Base-by-base conservation (phyloP, 495 filamentous ascomycete species). In the Aspergillus mulundensis region DNA sequence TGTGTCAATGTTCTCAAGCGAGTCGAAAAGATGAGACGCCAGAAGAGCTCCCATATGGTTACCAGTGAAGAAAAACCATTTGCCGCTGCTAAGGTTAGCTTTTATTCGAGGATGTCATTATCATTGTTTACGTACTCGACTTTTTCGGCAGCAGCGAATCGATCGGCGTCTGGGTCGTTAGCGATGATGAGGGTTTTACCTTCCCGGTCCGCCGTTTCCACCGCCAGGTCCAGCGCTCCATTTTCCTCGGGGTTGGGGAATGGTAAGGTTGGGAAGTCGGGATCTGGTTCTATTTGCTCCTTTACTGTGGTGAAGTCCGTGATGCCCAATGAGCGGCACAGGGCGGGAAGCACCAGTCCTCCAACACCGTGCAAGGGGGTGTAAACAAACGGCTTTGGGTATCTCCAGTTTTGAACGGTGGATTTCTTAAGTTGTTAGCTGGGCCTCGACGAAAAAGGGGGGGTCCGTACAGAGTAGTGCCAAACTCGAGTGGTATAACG, bases 191-290 rank as follows among this genome's bases (percentile, higher is more conserved):
- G 58, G 15, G 63, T 64, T 60, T 79, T 71, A 18, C 66, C 67
- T 20, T 76, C 57, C 44, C 63, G 57, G 38, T 85, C 76, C 39
- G 85, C 87, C 10, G 75, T 76, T 47, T 72, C 51, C 30, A 81
- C 81, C 11, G 87, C 81, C 23, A 88, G 73, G 58, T 87, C 78
- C n/a, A 90, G 66, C 11, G 86, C 85, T 15, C 85, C 85, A 38
- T 77, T 75, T 61, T 90, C 87, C 64, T 90, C 87, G 0, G 87
- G 87, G 59, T 90, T 90, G 2, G 87, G 87, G 61, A 87, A 89
- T 21, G 73, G 73, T 18, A 88, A 82, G 0, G 86, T 88, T 1
- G 86, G 84, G 49, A 90, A 90, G 38, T 87, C 78, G 0, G 87
- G 84, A 65, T 90, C 74, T 7, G 87, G 84, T 39, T 78, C 51